Evolutionary conservation across 2,329 filamentous ascomycete genomes (phyloP).

Genomic region (Aureobasidium namibiae): DNA sequence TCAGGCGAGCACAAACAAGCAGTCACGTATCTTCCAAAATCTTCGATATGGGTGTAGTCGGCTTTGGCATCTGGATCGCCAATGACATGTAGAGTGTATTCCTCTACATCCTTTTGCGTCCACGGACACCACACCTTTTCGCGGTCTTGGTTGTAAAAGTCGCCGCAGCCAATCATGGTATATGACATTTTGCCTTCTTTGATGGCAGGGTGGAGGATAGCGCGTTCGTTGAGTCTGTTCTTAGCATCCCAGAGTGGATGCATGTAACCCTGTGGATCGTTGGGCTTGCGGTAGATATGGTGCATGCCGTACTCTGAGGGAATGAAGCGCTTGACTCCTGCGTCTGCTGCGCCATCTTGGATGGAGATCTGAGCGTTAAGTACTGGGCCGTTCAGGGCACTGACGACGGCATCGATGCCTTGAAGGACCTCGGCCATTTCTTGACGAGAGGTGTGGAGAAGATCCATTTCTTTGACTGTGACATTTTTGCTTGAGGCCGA

Average conservation of each 20-base stretch:
- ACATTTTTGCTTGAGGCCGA: slow-evolving; percentile 6
- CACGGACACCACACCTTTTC: slow-evolving; percentile 24
- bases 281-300: slow-evolving; percentile 19
- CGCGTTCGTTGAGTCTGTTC: slow-evolving; percentile 16
- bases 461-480: slow-evolving; percentile 17
- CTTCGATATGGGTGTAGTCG: slow-evolving; percentile 22
- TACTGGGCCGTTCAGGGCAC: slow-evolving; percentile 21
- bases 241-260: slow-evolving; percentile 19
- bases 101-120: slow-evolving; percentile 17
- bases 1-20: slow-evolving; percentile 20
- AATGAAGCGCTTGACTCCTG: slow-evolving; percentile 12
- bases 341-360: slow-evolving; percentile 12
- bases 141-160: slow-evolving; percentile 25
- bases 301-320: slow-evolving; percentile 14
- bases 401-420: slow-evolving; percentile 21
- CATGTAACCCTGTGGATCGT: slow-evolving; percentile 18
- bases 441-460: slow-evolving; percentile 6
- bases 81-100: slow-evolving; percentile 21
- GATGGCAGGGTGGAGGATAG: slow-evolving; percentile 19
- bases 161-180: slow-evolving; percentile 26
- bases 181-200: slow-evolving; percentile 22
- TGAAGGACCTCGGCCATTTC: slow-evolving; percentile 15
- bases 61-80: slow-evolving; percentile 20
- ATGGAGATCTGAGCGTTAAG: slow-evolving; percentile 7
- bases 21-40: slow-evolving; percentile 23